Conservation (phyloP, 306 rosid species). For the Vigna unguiculata region DNA sequence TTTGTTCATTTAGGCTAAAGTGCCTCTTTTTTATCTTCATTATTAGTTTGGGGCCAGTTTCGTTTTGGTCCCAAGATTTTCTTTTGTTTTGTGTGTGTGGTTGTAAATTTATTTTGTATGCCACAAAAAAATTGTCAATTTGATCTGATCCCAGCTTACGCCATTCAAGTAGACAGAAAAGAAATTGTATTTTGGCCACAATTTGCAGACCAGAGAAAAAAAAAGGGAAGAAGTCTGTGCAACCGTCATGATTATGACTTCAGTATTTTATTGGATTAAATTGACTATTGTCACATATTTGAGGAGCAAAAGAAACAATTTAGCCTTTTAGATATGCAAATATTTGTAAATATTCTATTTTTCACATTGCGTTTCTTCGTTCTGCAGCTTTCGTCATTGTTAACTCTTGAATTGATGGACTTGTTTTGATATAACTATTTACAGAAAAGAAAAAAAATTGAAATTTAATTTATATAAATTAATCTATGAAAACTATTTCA, state of each 20-base stretch:
- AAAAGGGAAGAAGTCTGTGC: not conserved
- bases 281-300: constrained; percentile 2
- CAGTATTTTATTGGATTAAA: constrained; percentile 15
- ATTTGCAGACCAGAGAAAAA: constrained; percentile 14
- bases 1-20: constrained; percentile 19
- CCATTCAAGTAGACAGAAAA: constrained; percentile 7
- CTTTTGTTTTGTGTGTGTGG: not conserved
- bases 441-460: too few relatives aligned
- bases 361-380: constrained; percentile 4
- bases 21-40: constrained; percentile 2
- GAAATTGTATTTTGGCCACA: constrained; percentile 19
- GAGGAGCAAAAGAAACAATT: not conserved
- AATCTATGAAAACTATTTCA: too few relatives aligned
- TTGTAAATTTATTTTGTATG: constrained; percentile 31
- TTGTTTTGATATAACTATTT: too few relatives aligned
- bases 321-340: not conserved
- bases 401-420: not conserved
- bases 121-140: constrained; percentile 6
- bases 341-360: constrained; percentile 38
- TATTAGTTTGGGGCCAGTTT: constrained; percentile 28
- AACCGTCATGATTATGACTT: not conserved
- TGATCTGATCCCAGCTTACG: constrained; percentile 17
- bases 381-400: constrained; percentile 33
- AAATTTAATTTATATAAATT: too few relatives aligned
- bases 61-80: not conserved